Conservation (phyloP, 495 filamentous ascomycete genomes). For the Aspergillus sclerotioniger region DNA sequence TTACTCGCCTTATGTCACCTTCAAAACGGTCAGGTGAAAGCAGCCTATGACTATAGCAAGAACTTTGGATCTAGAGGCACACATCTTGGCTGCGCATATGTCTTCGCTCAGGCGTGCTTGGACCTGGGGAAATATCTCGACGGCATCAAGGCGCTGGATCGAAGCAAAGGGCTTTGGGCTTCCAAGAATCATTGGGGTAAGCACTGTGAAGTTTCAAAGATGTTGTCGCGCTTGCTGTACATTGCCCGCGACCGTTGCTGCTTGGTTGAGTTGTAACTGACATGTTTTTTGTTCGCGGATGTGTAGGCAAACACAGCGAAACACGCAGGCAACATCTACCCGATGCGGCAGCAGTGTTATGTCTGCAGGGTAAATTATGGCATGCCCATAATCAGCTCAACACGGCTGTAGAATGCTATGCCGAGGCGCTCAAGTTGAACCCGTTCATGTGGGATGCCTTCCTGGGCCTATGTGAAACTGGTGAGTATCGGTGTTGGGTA, state of each 20-base stretch:
- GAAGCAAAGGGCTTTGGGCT: constrained; percentile 66
- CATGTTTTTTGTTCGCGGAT: constrained; percentile 12
- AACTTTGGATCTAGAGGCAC: constrained; percentile 58
- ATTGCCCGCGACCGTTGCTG: not conserved
- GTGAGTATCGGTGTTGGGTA: constrained; percentile 38
- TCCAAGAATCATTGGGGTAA: constrained; percentile 70
- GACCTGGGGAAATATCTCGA: constrained; percentile 73
- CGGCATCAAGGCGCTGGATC: constrained; percentile 77
- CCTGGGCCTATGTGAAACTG: constrained; percentile 68
- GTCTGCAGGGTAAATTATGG: constrained; percentile 84
- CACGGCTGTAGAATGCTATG: constrained; percentile 79
- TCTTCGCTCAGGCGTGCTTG: constrained; percentile 87
- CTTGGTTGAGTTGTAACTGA: constrained; percentile 3
- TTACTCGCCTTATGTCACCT: constrained; percentile 82
- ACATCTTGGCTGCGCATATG: constrained; percentile 85
- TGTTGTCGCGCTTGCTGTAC: not conserved
- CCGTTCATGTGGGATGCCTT: constrained; percentile 99
- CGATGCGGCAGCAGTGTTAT: constrained; percentile 77
- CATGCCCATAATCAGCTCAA: constrained; percentile 74
- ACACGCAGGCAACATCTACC: constrained; percentile 65
- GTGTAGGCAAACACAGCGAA: constrained; percentile 65
- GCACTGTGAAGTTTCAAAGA: constrained; percentile 20
- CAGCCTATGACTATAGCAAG: constrained; percentile 70
- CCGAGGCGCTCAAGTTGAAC: constrained; percentile 83
- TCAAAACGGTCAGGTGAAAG: constrained; percentile 72